Percentiles rank a stretch among this genome's conserved stretches.
These are phyloP conservation scores for Zhuliangozyma parablackwelliae DNA, from an alignment of 1,139 yeast species.

Conservation along the genomic window DNA sequence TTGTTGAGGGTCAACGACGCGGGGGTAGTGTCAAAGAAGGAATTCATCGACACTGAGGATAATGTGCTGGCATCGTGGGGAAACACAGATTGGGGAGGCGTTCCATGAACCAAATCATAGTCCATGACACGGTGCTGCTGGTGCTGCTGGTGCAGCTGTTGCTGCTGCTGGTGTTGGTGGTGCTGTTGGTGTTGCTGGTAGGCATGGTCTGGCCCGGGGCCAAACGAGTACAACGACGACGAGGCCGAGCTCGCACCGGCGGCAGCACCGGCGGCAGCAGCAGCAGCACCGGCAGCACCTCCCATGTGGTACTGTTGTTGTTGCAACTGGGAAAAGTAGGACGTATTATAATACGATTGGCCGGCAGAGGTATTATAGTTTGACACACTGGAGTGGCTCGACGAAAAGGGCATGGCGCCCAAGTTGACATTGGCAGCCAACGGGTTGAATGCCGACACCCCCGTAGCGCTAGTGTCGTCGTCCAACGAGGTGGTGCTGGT, in stretches of 20 bases:
- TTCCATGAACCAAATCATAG: slow-evolving; percentile 1
- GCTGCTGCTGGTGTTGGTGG: too few relatives aligned
- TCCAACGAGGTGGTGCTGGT: too few relatives aligned
- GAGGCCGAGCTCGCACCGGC: slow-evolving; percentile 8
- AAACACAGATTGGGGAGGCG: slow-evolving; percentile 5
- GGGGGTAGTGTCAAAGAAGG: slow-evolving; percentile 8
- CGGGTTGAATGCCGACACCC: too few relatives aligned
- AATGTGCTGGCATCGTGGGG: background rate
- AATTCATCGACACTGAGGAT: slow-evolving; percentile 10
- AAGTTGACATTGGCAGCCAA: slow-evolving; percentile 6
- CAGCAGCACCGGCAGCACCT: too few relatives aligned
- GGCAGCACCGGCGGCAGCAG: too few relatives aligned
- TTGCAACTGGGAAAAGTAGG: slow-evolving; percentile 1
- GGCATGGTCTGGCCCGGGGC: background rate
- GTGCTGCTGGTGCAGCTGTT: slow-evolving; percentile 3
- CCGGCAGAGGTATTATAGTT: slow-evolving; percentile 13
- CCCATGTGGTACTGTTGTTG: background rate
- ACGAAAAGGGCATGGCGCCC: slow-evolving; percentile 1
- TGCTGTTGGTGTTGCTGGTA: background rate
- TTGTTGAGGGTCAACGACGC: slow-evolving; percentile 1
- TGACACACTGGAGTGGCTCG: background rate
- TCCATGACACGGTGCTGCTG: background rate
- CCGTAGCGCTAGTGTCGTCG: too few relatives aligned
- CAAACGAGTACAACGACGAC: slow-evolving; percentile 9
- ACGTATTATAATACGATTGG: slow-evolving; percentile 12